These are phyloP conservation scores for Fusarium neocosmosporiellum DNA, from an alignment of 2,329 filamentous ascomycete species.

Conservation along the genomic window DNA sequence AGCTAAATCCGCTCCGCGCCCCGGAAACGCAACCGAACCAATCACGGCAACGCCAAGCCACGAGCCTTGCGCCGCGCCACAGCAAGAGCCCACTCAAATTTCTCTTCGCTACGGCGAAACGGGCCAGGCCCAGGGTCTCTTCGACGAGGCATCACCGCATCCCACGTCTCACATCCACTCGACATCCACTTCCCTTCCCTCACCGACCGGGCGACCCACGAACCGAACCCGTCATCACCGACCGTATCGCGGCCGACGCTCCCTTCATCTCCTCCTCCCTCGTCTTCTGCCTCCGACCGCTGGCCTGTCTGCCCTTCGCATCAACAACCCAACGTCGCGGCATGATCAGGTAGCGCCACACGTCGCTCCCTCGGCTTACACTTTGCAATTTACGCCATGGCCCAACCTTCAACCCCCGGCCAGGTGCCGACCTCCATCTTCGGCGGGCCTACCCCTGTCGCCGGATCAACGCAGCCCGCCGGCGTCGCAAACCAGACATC, in stretches of 20 bases:
- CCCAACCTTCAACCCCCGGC: constrained; percentile 59
- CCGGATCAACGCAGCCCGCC: constrained; percentile 40
- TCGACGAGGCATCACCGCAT: constrained; percentile 33
- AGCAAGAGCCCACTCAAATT: constrained; percentile 33
- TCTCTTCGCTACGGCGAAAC: constrained; percentile 27
- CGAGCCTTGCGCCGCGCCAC: constrained; percentile 27
- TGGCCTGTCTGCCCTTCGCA: background rate
- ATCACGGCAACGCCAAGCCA: constrained; percentile 7
- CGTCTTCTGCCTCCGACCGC: background rate
- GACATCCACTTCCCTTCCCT: constrained; percentile 25
- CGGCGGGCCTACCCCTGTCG: constrained; percentile 52
- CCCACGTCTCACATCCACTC: constrained; percentile 19
- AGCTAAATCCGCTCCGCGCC: constrained; percentile 35
- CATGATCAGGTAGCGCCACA: constrained; percentile 39
- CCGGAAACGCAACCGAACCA: constrained; percentile 27
- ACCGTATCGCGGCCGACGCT: constrained; percentile 5
- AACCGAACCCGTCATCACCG: constrained; percentile 3
- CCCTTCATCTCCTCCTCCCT: background rate
- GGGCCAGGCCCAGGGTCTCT: constrained; percentile 25
- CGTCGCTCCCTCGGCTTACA: constrained; percentile 19
- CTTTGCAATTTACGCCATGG: constrained; percentile 50
- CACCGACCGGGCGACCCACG: constrained; percentile 31
- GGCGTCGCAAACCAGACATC: constrained; percentile 42
- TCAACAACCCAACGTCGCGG: constrained; percentile 24
- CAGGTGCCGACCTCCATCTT: constrained; percentile 59